Base-by-base conservation (phyloP, 768 basidiomycete species). In the Rhizopogon vulgaris region DNA sequence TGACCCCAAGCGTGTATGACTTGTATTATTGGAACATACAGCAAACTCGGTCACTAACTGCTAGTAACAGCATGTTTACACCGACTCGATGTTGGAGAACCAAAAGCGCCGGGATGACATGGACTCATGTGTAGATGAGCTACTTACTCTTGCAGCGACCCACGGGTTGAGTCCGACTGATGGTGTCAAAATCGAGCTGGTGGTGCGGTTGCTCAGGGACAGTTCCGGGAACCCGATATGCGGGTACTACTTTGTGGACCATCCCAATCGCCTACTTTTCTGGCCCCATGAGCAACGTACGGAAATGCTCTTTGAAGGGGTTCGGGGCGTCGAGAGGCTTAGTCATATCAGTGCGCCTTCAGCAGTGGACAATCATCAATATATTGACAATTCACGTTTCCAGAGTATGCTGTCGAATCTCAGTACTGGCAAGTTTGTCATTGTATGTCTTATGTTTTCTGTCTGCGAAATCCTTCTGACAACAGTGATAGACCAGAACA, bases 201-300 rank as follows among this genome's bases (percentile, higher is more conserved):
- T 46, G 18, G 30, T 46, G 30, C 43, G 32, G 30, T 46, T 22
- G 43, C 2, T 14, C 14, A 5, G 7, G 30, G 18, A 32, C 12
- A 9, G 8, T 28, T 1, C 28, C 7, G 1, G 2, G 9, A 4
- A 3, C 6, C 1, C 3, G 17, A 47, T 55, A 15, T 55, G 46
- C 38, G 14, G 38, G 10, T 80, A 80, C 56, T 80, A 79, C 55
- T 73, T 74, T 40, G 71, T 72, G 4, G 69, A 79, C 52, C 78
- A 80, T 43, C 27, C 55, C 0, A 62, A 60, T 0, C 71, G 73
- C 11, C 57, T 64, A 4, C 63, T 80, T 12, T 82, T 81, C 53
- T 83, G 76, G 69, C 51, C 80, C 25, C 71, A 80, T 38, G 52
- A 67, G 0, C 72, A 69, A 30, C 53, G 70, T 3, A 65, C 73